Percentiles rank a stretch among this genome's conserved stretches.
Evolutionary conservation across 345 rosid genomes (phyloP).

Genomic region (Citrus trifoliata): DNA sequence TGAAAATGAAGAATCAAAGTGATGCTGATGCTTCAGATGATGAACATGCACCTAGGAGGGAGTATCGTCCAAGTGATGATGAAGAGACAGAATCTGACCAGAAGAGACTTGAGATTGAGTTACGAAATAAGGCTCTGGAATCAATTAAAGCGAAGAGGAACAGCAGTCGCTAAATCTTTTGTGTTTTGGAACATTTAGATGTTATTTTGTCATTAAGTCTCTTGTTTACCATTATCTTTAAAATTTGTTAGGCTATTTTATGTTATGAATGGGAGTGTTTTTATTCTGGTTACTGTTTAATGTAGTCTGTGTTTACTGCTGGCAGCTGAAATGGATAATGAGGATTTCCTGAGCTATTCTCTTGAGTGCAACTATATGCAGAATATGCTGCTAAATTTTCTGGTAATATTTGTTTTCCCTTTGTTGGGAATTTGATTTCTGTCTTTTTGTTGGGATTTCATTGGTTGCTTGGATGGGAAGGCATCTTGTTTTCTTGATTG

Average conservation of each 20-base stretch:
- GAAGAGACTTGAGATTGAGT: slow-evolving; percentile 86
- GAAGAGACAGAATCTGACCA: slow-evolving; percentile 54
- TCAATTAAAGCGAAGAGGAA: slow-evolving; percentile 95
- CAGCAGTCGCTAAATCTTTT: slow-evolving; percentile 40
- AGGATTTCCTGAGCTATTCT: slow-evolving; percentile 78
- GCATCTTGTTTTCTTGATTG: slow-evolving; percentile 13
- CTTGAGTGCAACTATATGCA: slow-evolving; percentile 73
- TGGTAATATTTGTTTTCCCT: slow-evolving; percentile 67
- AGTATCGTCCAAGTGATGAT: slow-evolving; percentile 29
- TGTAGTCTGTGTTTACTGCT: slow-evolving; percentile 76
- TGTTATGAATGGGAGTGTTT: slow-evolving; percentile 28
- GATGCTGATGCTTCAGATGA: slow-evolving; percentile 52
- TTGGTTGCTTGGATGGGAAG: slow-evolving; percentile 18
- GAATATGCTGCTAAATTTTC: slow-evolving; percentile 66
- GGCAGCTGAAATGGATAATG: slow-evolving; percentile 87
- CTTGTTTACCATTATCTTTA: slow-evolving; percentile 22
- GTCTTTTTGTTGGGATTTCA: background rate
- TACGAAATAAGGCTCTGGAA: slow-evolving; percentile 91
- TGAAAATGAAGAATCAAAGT: slow-evolving; percentile 42
- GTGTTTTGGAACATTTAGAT: slow-evolving; percentile 18
- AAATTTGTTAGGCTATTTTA: slow-evolving; percentile 24
- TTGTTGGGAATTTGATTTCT: slow-evolving; percentile 28
- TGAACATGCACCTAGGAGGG: slow-evolving; percentile 31
- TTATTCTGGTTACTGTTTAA: slow-evolving; percentile 45
- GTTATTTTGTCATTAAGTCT: slow-evolving; percentile 22